A percentile compares a stretch with the other conserved stretches of the same genome.
Conservation (phyloP, 2,329 filamentous ascomycete species). For the Aspergillus sp. region DNA sequence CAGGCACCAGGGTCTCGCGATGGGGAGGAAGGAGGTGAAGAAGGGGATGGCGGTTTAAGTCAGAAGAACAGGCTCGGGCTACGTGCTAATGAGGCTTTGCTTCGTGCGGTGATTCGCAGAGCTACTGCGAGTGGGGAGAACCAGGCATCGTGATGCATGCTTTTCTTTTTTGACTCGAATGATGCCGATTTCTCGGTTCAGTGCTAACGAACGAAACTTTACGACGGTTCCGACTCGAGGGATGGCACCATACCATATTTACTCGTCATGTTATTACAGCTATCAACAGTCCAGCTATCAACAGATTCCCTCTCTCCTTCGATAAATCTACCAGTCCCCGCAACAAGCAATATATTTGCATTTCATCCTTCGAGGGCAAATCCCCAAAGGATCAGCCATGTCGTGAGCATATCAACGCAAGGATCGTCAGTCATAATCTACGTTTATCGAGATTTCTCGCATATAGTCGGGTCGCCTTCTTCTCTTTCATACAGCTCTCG, state of each 20-base stretch:
- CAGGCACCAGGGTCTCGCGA: too few relatives aligned
- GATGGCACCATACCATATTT: not conserved
- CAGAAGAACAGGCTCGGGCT: conserved; percentile 23
- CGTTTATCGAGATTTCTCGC: not conserved
- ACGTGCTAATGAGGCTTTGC: conserved; percentile 32
- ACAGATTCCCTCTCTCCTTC: not conserved
- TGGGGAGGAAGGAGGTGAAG: conserved; percentile 9
- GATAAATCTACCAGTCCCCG: not conserved
- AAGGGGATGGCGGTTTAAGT: conserved; percentile 15
- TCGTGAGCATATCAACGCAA: conserved; percentile 1
- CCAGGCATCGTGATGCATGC: not conserved
- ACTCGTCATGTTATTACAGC: not conserved
- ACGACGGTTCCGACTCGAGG: not conserved
- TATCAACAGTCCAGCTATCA: not conserved
- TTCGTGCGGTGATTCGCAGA: conserved; percentile 31
- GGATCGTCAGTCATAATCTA: conserved; percentile 8
- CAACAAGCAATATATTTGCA: not conserved
- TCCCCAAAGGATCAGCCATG: not conserved
- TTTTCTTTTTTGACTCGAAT: too few relatives aligned
- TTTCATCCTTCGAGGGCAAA: not conserved
- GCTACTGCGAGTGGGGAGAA: conserved; percentile 24
- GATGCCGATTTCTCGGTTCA: too few relatives aligned
- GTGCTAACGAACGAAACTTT: not conserved
- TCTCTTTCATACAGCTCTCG: not conserved
- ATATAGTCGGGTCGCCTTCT: not conserved